A percentile compares a stretch with the other conserved stretches of the same genome.
phyloP scores from a whole-genome alignment of 352 stramenopile species.

The Phytophthora syringae region DNA sequence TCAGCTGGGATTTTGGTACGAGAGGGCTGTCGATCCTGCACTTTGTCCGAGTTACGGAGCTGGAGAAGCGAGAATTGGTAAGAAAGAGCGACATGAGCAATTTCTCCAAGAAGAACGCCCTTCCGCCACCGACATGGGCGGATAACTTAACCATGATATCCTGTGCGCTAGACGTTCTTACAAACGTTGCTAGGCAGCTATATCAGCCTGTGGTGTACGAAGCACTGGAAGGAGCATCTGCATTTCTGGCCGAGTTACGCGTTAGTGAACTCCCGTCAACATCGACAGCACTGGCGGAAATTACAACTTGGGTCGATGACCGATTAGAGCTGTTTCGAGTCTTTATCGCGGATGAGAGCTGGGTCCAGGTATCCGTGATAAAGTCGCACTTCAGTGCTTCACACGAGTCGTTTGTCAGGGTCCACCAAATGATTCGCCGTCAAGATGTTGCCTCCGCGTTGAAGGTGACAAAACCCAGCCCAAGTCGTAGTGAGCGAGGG shows the following conservation, averaged over 20 bases:
- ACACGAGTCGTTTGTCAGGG: background rate
- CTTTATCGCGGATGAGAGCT: background rate
- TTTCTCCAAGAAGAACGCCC: constrained; percentile 20
- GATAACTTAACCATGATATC: background rate
- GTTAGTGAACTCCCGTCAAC: background rate
- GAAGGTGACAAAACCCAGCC: no score
- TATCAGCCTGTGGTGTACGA: constrained; percentile 6
- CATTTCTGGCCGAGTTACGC: background rate
- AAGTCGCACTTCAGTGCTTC: no score
- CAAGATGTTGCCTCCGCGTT: background rate
- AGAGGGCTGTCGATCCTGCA: constrained; percentile 7
- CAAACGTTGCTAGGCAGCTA: background rate
- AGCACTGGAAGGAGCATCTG: background rate
- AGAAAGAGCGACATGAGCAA: constrained; percentile 12
- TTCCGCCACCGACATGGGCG: background rate
- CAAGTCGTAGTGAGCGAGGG: no score
- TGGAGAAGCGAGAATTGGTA: background rate
- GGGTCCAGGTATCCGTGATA: background rate
- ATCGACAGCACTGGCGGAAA: background rate
- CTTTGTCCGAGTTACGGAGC: constrained; percentile 2
- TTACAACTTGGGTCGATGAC: background rate
- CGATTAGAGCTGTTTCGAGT: background rate
- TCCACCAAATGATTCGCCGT: background rate
- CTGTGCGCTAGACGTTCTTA: background rate
- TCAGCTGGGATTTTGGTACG: constrained; percentile 20